These are phyloP conservation scores for Mortierella sp. DNA, from an alignment of 371 early-diverging fungal genomes.

Conservation along the genomic window DNA sequence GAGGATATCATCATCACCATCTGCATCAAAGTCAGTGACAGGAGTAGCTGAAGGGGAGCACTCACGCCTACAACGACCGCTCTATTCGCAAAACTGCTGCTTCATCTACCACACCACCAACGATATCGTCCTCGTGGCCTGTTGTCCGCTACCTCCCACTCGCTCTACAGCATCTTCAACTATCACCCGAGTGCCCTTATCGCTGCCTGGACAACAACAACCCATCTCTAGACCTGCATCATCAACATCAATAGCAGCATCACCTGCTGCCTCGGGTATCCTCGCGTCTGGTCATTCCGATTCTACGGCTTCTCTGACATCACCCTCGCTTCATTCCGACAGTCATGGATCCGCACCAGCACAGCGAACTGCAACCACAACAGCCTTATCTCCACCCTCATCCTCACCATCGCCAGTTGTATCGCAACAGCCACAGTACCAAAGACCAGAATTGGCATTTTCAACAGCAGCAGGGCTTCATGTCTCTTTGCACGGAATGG, in stretches of 20 bases:
- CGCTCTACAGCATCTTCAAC: constrained; percentile 20
- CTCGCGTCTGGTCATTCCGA: neutral
- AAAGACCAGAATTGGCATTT: constrained; percentile 26
- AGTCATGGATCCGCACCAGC: neutral
- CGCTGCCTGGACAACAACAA: constrained; percentile 21
- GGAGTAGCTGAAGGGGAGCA: neutral
- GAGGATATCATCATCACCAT: neutral
- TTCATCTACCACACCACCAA: constrained; percentile 32
- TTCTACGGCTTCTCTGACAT: neutral
- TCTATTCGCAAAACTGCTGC: constrained; percentile 26
- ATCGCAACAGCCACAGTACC: constrained; percentile 3
- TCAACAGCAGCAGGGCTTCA: constrained; percentile 23
- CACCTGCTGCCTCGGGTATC: neutral
- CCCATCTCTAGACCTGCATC: neutral
- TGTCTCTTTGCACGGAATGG: constrained; percentile 21
- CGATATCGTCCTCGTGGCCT: constrained; percentile 41
- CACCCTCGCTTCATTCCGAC: neutral
- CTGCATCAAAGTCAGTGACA: neutral
- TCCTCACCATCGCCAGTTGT: neutral
- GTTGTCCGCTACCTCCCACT: constrained; percentile 37
- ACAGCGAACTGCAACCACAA: too few species aligned
- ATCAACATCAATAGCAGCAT: neutral
- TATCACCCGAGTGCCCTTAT: constrained; percentile 23
- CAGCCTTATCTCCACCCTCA: too few species aligned
- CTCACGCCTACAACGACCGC: neutral